phyloP scores from a whole-genome alignment of 169 alveolate genomes.

The Babesia microti region DNA sequence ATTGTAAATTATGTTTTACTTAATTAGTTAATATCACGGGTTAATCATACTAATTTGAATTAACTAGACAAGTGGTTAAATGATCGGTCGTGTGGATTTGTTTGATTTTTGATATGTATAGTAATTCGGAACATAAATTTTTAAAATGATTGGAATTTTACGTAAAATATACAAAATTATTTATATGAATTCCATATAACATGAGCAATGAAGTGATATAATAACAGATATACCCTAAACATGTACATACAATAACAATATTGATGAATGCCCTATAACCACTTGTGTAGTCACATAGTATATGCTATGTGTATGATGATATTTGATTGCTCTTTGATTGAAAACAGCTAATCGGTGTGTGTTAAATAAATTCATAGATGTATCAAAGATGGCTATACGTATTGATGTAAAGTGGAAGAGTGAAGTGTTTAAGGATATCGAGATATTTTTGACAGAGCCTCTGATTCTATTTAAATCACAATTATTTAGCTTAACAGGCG shows the following conservation, averaged over 20 bases:
- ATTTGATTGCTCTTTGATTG: no score
- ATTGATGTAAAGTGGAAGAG: constrained; percentile 61
- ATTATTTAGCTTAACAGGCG: constrained; percentile 69
- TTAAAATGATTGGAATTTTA: no score
- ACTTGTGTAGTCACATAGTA: no score
- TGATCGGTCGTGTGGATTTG: neutral
- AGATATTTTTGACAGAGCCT: constrained; percentile 39
- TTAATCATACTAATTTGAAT: constrained; percentile 3
- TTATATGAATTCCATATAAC: no score
- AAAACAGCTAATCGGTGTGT: neutral
- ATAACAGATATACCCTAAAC: no score
- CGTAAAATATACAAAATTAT: no score
- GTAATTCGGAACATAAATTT: neutral
- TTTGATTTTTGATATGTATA: neutral
- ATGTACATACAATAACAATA: no score
- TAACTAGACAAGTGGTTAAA: neutral
- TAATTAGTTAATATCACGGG: no score
- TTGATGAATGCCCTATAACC: no score
- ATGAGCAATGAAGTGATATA: no score
- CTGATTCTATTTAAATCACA: constrained; percentile 35
- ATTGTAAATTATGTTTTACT: neutral
- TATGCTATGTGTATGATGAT: no score
- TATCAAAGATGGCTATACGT: constrained; percentile 24
- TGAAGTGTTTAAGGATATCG: constrained; percentile 41
- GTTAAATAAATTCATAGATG: constrained; percentile 9